A percentile compares a stretch with the other conserved stretches of the same genome.
phyloP scores from a whole-genome alignment of 83 land plant genomes.

The Picea abies region DNA sequence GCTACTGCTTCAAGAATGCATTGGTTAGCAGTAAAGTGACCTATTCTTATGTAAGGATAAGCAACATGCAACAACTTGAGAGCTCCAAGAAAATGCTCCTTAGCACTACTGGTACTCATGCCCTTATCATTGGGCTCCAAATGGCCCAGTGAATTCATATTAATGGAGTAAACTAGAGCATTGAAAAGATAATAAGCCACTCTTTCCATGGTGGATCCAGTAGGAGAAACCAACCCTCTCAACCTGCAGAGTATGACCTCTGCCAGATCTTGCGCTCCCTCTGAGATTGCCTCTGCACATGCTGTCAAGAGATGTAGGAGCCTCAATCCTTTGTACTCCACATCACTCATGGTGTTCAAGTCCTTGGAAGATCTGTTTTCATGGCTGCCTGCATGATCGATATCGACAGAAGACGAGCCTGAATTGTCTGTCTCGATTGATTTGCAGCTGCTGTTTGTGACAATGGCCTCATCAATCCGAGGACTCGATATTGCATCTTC shows the following conservation, averaged over 20 bases:
- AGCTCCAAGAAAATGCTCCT: constrained; percentile 22
- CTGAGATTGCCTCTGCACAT: too few relatives aligned
- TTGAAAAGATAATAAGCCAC: constrained; percentile 51
- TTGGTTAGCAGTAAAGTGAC: too few relatives aligned
- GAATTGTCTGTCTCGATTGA: not conserved
- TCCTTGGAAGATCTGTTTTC: not conserved
- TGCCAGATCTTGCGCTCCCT: too few relatives aligned
- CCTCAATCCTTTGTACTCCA: not conserved
- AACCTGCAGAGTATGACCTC: constrained; percentile 63
- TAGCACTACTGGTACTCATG: too few relatives aligned
- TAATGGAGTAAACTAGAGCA: not conserved
- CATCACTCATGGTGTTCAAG: not conserved
- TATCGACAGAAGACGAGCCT: not conserved
- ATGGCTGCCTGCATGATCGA: not conserved
- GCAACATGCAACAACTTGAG: not conserved
- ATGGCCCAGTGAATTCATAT: not conserved
- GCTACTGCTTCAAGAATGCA: too few relatives aligned
- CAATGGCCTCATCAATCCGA: not conserved
- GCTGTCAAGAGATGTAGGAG: constrained; percentile 49
- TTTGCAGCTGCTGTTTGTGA: not conserved
- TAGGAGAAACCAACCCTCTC: constrained; percentile 43
- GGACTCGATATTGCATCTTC: not conserved
- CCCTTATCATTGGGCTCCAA: not conserved
- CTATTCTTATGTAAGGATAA: too few relatives aligned
- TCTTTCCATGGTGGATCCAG: constrained; percentile 6